Base-by-base conservation (phyloP, 73 alveolate genomes). In the Paramecium octaurelia region DNA sequence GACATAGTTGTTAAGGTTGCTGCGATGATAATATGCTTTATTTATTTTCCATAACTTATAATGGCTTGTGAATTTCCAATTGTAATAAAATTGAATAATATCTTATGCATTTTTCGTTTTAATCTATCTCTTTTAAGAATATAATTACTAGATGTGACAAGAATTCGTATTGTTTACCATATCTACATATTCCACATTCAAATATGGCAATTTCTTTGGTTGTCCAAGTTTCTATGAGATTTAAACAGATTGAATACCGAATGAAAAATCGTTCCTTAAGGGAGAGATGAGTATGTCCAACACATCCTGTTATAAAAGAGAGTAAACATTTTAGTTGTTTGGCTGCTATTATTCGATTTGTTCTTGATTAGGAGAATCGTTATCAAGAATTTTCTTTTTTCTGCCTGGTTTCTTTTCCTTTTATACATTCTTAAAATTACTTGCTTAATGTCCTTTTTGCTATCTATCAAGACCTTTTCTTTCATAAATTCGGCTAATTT, bases 101-200 rank as follows among this genome's bases (percentile, higher is more conserved):
- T 88, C 94, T 84, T 88, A 20, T 35, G 76, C 76, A 69, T 92
- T 46, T 73, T 88, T 88, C 9, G 88, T 46, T 27, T 27, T 50
- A 29, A 46, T 73, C 88, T 80, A 80, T 9, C 18, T 14, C 8
- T 18, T 3, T 40, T 43, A 42, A 16, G 27, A 42, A 3, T 14
- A 24, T 6, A 34, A 4, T 18, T 80, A 88, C 92, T 38, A 88
- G 60, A 16, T 88, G 69, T 40, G 86, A 59, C 31, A 88, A 57
- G 42, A 27, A 76, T 43, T 88, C 88, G 16, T 69, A 88, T 84
- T 88, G 16, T 88, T 88, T 88, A 9, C 94, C 94, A 88, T 48
- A 88, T 31, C 94, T 64, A 40, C 94, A 88, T 1, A 88, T 50
- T 76, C 92, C 91, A 44, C 94, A 88, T 88, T 88, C 94, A 38